phyloP scores from a whole-genome alignment of 352 stramenopile species.

The Globisporangium apiculatum region DNA sequence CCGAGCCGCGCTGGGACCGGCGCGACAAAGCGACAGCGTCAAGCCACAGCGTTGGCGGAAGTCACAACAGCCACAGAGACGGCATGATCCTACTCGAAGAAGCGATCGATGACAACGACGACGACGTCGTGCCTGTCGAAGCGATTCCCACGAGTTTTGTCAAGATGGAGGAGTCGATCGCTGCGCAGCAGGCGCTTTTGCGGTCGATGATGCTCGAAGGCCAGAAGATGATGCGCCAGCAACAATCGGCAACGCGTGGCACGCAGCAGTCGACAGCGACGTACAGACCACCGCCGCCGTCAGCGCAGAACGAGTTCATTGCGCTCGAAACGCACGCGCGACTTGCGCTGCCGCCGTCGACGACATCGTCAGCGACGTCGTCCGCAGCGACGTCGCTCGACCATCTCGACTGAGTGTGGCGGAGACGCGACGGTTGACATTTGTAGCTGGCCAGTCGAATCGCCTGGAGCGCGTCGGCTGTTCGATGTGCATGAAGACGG shows the following conservation, averaged over 20 bases:
- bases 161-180: conserved; percentile 78
- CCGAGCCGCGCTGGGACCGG: conserved; percentile 11
- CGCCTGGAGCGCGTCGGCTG: too few relatives aligned
- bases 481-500: too few relatives aligned
- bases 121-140: conserved; percentile 39
- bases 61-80: conserved; percentile 8
- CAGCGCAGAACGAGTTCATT: conserved; percentile 17
- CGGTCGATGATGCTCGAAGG: conserved; percentile 69
- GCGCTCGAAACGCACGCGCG: conserved; percentile 14
- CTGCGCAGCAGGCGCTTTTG: conserved; percentile 59
- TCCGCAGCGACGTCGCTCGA: background rate
- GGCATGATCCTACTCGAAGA: conserved; percentile 28
- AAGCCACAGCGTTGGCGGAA: conserved; percentile 15
- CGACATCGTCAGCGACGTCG: background rate
- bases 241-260: background rate
- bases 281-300: conserved; percentile 1
- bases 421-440: conserved; percentile 9
- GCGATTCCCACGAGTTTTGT: conserved; percentile 59
- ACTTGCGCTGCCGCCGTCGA: conserved; percentile 21
- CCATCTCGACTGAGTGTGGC: conserved; percentile 6
- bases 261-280: background rate
- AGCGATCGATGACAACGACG: conserved; percentile 11
- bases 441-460: too few relatives aligned
- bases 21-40: conserved; percentile 2
- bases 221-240: conserved; percentile 57